Conservation (phyloP, 164 flowering plant species). For the Cinnamomum chago region DNA sequence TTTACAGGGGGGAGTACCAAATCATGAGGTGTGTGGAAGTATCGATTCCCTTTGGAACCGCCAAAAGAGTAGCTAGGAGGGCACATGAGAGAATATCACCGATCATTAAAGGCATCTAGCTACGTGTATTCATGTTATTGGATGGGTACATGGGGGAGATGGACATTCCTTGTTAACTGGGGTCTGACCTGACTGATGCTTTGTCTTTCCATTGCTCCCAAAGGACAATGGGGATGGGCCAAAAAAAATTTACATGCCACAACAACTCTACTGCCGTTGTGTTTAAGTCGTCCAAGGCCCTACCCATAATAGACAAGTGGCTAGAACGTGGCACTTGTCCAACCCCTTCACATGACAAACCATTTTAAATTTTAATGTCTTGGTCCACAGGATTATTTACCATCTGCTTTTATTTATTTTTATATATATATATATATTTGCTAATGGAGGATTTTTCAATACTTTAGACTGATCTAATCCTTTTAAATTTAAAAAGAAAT, state of each 20-base stretch:
- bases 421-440: no score
- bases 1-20: neutral
- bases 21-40: conserved; percentile 6
- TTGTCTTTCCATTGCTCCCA: neutral
- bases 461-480: no score
- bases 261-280: no score
- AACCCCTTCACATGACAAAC: neutral
- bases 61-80: neutral
- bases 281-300: no score
- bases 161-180: neutral
- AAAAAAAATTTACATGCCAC: neutral
- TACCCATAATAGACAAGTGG: no score
- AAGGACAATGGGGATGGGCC: neutral
- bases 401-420: no score
- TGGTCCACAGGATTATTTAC: neutral
- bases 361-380: neutral
- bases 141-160: neutral
- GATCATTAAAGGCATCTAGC: neutral
- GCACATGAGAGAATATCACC: conserved; percentile 3
- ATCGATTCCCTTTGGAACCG: conserved; percentile 23
- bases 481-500: no score
- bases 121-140: conserved; percentile 3
- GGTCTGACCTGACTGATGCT: no score
- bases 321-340: neutral
- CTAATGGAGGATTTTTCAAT: no score